Evolutionary conservation across 495 filamentous ascomycete genomes (phyloP), one percentile per base, ranked within the genome.

Genomic region (Podospora pseudocomata): DNA sequence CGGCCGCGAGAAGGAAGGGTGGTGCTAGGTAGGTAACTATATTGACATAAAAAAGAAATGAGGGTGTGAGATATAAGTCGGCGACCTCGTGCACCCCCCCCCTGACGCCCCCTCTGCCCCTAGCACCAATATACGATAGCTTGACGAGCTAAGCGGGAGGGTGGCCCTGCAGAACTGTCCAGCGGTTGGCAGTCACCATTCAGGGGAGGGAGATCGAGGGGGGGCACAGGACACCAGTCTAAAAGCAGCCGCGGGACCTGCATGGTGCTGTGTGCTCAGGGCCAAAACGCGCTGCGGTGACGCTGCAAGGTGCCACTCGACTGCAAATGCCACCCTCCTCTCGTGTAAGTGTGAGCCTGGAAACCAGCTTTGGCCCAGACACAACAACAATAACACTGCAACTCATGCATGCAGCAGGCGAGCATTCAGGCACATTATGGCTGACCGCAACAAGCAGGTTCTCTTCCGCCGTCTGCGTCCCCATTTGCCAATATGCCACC

Each of bases 221-320:
- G 61, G 34, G 18, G 19, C 27, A n/a, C 39, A 32, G 30, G 16
- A 49, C 16, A 32, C 32, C 61, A 63, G 61, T 63, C 61, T 49
- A n/a, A 63, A 71, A 69, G 70, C 55, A 55, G 63, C 60, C 58
- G 70, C 62, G 71, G 72, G 71, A 73, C 74, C 71, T 76, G 74
- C 73, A 76, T 75, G 69, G 69, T 63, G 65, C 44, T 61, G 65
- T 70, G 59, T 30, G 30, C 59, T 19, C 30, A 63, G 67, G 67
- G 70, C 66, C 63, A 69, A 75, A 75, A 72, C 67, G 65, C 67
- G 59, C 67, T 49, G 69, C 59, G 69, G 70, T 70, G 70, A 68
- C 63, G 65, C 63, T 73, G 69, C 69, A 63, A 44, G n/a, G 59
- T 28, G 23, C 39, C 39, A 49, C 39, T 49, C 9, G 15, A 13